A percentile compares a stretch with the other conserved stretches of the same genome.
phyloP scores from a whole-genome alignment of 2,329 filamentous ascomycete genomes.

The Paecilomyces sp. region DNA sequence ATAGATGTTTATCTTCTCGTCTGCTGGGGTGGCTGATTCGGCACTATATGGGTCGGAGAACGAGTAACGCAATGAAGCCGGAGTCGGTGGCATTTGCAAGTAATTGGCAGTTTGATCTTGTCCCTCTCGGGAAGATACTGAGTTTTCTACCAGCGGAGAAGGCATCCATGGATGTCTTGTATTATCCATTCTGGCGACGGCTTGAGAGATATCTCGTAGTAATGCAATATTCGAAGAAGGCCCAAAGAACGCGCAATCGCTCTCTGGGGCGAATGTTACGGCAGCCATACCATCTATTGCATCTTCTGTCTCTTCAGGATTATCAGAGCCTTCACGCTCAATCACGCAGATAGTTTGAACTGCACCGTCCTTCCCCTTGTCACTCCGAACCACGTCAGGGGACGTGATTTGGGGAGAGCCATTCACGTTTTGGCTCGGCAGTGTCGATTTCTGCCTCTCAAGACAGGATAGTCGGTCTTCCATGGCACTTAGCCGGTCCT shows the following conservation, averaged over 20 bases:
- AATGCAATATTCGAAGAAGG: conserved; percentile 39
- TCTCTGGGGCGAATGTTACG: conserved; percentile 23
- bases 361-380: too few species aligned
- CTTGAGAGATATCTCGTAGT: conserved; percentile 27
- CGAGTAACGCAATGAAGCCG: neutral
- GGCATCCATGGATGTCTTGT: neutral
- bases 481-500: too few species aligned
- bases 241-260: conserved; percentile 28
- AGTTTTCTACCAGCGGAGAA: neutral
- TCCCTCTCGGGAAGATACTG: too few species aligned
- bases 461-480: too few species aligned
- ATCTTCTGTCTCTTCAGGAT: conserved; percentile 7
- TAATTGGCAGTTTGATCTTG: too few species aligned
- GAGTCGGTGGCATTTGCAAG: neutral
- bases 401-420: too few species aligned
- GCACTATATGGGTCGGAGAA: neutral
- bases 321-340: neutral
- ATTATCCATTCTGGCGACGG: conserved; percentile 12
- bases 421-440: too few species aligned
- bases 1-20: conserved; percentile 17
- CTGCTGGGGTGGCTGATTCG: neutral
- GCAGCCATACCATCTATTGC: conserved; percentile 24
- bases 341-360: too few species aligned
- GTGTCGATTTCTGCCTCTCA: too few species aligned
- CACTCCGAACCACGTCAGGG: too few species aligned